Conservation (phyloP, 495 filamentous ascomycete species). For the Daldinia vernicosa region DNA sequence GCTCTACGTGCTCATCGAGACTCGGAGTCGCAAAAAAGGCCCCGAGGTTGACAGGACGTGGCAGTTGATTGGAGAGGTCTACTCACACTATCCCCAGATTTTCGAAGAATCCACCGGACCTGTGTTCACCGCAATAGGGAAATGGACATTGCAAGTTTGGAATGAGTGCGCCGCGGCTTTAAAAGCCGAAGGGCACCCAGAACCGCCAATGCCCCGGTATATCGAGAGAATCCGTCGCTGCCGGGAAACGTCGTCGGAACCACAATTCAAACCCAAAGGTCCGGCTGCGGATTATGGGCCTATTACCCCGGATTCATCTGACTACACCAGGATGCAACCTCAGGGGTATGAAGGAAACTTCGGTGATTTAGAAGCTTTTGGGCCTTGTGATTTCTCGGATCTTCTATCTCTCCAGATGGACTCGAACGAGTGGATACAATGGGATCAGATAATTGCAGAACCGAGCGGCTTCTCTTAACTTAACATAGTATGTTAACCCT, state of each 20-base stretch:
- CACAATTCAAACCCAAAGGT: neutral
- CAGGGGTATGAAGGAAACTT: slow-evolving; percentile 2
- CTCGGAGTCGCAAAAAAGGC: slow-evolving; percentile 47
- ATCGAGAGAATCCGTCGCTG: slow-evolving; percentile 27
- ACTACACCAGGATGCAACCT: neutral
- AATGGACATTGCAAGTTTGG: slow-evolving; percentile 46
- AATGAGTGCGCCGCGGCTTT: slow-evolving; percentile 36
- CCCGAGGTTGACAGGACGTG: slow-evolving; percentile 46
- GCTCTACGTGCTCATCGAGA: slow-evolving; percentile 52
- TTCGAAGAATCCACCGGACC: slow-evolving; percentile 38
- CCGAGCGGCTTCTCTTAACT: slow-evolving; percentile 2
- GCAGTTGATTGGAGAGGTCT: slow-evolving; percentile 35
- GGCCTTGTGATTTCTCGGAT: slow-evolving; percentile 15
- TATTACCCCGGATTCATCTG: neutral
- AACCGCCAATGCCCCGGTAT: slow-evolving; percentile 26
- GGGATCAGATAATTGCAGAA: slow-evolving; percentile 35
- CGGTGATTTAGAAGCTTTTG: neutral
- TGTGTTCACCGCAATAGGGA: slow-evolving; percentile 45
- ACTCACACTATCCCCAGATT: slow-evolving; percentile 40
- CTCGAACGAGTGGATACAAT: slow-evolving; percentile 30
- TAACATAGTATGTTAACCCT: neutral
- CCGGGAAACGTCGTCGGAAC: neutral
- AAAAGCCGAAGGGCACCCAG: slow-evolving; percentile 21
- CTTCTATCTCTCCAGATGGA: slow-evolving; percentile 29
- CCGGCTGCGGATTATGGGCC: neutral